Conservation (phyloP, 1,284 basidiomycete species). For the Polyporus tsugae region DNA sequence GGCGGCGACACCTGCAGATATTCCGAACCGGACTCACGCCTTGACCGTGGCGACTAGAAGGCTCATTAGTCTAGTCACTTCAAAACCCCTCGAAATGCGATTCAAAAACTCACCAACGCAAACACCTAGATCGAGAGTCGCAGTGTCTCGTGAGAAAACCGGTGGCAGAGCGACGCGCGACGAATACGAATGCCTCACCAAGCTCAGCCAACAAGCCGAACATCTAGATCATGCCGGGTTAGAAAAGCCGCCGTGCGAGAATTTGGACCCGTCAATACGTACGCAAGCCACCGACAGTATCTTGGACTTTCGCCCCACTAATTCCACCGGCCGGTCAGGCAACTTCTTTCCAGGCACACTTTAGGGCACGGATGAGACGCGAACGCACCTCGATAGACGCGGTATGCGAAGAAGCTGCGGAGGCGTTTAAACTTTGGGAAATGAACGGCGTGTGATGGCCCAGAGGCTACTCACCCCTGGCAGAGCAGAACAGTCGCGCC, state of each 20-base stretch:
- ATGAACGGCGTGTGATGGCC: background rate
- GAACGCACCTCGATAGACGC: conserved; percentile 5
- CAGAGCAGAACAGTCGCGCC: conserved; percentile 1
- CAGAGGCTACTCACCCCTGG: background rate
- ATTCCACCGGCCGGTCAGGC: background rate
- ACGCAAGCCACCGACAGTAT: background rate
- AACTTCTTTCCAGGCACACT: background rate
- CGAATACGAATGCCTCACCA: too few species aligned
- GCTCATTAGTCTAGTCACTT: background rate
- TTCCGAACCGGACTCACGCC: background rate
- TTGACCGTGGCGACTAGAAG: background rate
- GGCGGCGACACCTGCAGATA: background rate
- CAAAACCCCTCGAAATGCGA: background rate
- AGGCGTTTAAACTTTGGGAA: background rate
- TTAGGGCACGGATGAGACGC: background rate
- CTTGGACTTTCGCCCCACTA: conserved; percentile 2
- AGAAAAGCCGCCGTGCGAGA: background rate
- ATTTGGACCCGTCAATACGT: background rate
- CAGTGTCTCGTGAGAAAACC: too few species aligned
- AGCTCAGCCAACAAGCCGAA: background rate
- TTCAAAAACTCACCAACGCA: background rate
- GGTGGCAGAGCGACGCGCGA: too few species aligned
- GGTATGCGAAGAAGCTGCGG: conserved; percentile 1
- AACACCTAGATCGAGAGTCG: background rate
- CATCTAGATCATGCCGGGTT: background rate